These are phyloP conservation scores for Penicillium italicum DNA, from an alignment of 2,329 filamentous ascomycete genomes.

Conservation along the genomic window DNA sequence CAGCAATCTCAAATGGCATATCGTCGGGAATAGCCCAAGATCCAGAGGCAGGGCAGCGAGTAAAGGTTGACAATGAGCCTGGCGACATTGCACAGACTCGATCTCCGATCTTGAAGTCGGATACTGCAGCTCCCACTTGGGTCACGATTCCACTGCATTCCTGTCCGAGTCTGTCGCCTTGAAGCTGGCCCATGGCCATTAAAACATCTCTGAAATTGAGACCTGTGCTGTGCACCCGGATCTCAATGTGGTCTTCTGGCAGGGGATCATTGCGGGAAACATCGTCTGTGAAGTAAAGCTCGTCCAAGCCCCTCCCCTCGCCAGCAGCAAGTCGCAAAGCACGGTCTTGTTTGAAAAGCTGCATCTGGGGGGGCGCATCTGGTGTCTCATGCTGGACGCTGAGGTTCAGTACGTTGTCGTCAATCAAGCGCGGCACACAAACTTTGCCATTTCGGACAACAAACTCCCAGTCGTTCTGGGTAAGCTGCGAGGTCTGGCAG, in stretches of 20 bases:
- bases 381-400: slow-evolving; percentile 24
- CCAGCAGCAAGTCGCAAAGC: slow-evolving; percentile 22
- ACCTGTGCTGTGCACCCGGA: slow-evolving; percentile 19
- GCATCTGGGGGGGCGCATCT: slow-evolving; percentile 20
- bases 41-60: slow-evolving; percentile 29
- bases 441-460: slow-evolving; percentile 20
- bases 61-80: slow-evolving; percentile 29
- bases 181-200: slow-evolving; percentile 37
- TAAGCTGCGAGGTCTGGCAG: slow-evolving; percentile 17
- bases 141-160: slow-evolving; percentile 42
- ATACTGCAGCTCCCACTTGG: slow-evolving; percentile 25
- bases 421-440: slow-evolving; percentile 20
- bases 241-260: slow-evolving; percentile 21
- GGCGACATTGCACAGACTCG: slow-evolving; percentile 40
- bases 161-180: slow-evolving; percentile 30
- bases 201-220: slow-evolving; percentile 44
- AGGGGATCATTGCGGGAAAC: slow-evolving; percentile 8
- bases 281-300: slow-evolving; percentile 28
- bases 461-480: slow-evolving; percentile 22
- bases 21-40: slow-evolving; percentile 33
- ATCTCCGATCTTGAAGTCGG: slow-evolving; percentile 38
- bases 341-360: slow-evolving; percentile 23
- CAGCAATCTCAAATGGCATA: slow-evolving; percentile 27
- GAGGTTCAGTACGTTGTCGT: slow-evolving; percentile 19
- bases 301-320: slow-evolving; percentile 19